phyloP scores from a whole-genome alignment of 2,329 filamentous ascomycete species.

The Ilyonectria destructans region DNA sequence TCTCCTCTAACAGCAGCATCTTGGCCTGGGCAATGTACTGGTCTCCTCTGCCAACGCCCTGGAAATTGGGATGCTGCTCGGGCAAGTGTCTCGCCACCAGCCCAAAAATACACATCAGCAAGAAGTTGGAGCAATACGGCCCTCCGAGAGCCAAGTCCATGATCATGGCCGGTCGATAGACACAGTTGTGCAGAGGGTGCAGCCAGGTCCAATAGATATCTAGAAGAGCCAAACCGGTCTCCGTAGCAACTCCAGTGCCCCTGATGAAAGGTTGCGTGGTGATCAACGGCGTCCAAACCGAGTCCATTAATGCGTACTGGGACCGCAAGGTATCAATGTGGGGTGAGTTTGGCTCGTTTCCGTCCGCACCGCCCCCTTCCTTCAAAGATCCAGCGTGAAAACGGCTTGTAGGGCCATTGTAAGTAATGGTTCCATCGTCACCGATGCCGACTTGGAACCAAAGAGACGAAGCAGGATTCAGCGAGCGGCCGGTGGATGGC shows the following conservation, averaged over 20 bases:
- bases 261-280: slow-evolving; percentile 15
- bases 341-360: too few species aligned
- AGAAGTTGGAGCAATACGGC: slow-evolving; percentile 41
- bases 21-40: not conserved
- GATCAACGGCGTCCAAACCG: slow-evolving; percentile 4
- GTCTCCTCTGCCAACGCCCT: not conserved
- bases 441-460: slow-evolving; percentile 45
- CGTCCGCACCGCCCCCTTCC: not conserved
- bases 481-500: not conserved
- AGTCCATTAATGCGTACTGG: slow-evolving; percentile 12
- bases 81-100: slow-evolving; percentile 38
- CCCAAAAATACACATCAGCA: slow-evolving; percentile 42
- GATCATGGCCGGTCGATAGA: slow-evolving; percentile 38
- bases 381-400: slow-evolving; percentile 34
- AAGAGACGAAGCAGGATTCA: slow-evolving; percentile 19
- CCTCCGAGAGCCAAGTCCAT: slow-evolving; percentile 43
- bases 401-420: slow-evolving; percentile 45
- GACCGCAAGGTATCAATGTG: not conserved
- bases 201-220: slow-evolving; percentile 47
- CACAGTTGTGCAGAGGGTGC: slow-evolving; percentile 41
- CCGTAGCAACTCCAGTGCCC: slow-evolving; percentile 33
- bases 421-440: slow-evolving; percentile 40
- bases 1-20: not conserved
- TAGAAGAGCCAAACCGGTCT: slow-evolving; percentile 34
- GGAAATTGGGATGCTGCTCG: not conserved